These are phyloP conservation scores for Aspergillus brunneoviolaceus DNA, from an alignment of 2,329 filamentous ascomycete genomes.

Conservation along the genomic window DNA sequence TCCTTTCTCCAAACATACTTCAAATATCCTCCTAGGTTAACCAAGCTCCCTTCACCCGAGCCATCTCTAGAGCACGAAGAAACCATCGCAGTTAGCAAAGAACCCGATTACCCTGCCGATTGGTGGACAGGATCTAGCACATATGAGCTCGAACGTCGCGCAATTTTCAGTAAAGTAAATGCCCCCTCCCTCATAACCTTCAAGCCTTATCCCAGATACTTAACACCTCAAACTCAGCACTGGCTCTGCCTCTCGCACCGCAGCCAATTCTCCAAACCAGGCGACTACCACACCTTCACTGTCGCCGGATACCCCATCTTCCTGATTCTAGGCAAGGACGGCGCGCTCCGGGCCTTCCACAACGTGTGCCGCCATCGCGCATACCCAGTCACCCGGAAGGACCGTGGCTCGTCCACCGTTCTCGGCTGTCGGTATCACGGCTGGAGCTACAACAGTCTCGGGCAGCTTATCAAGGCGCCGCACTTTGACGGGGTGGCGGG, in stretches of 20 bases:
- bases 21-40: background rate
- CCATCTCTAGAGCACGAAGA: background rate
- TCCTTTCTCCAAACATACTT: background rate
- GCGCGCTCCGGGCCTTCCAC: conserved; percentile 59
- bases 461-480: conserved; percentile 60
- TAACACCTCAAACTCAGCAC: conserved; percentile 20
- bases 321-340: conserved; percentile 52
- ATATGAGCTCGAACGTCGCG: conserved; percentile 50
- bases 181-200: background rate
- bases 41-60: background rate
- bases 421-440: conserved; percentile 63
- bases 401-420: conserved; percentile 52
- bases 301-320: conserved; percentile 59
- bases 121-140: conserved; percentile 43
- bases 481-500: conserved; percentile 56
- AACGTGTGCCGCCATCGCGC: conserved; percentile 64
- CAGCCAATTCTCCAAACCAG: conserved; percentile 51
- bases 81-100: conserved; percentile 34
- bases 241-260: conserved; percentile 41
- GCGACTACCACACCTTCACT: conserved; percentile 58
- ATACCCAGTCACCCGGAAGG: conserved; percentile 56
- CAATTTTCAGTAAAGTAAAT: conserved; percentile 50
- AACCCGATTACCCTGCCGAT: conserved; percentile 42
- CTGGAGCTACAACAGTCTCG: conserved; percentile 61
- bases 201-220: background rate